Base-by-base conservation (phyloP, 345 rosid genomes). In the Populus euphratica region DNA sequence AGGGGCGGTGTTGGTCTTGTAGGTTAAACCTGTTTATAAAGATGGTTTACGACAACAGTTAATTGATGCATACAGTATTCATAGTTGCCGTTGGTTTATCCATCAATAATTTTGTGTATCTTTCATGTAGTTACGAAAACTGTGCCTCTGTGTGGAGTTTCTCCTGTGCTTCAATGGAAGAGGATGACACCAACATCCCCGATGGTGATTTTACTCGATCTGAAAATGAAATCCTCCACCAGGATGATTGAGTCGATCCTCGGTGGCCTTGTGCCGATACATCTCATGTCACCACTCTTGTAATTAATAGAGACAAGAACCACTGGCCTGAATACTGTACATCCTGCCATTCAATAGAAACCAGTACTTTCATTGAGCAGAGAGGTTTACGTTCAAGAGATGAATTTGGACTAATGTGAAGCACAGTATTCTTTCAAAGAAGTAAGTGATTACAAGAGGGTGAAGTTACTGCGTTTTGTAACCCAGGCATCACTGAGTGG, bases 61-160 rank as follows among this genome's bases (percentile, higher is more conserved):
- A 13, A 47, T 47, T 47, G 52, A 47, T 47, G 52, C 52, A 47
- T 47, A 16, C 52, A 13, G 39, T 38, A 38, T 38, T 38, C 39
- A 38, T 7, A 5, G 39, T 38, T 38, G 39, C 5, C 8, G 39
- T 5, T 4, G 39, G 39, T 38, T 38, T 38, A 38, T 7, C 39
- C 39, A 38, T 38, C 39, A 38, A 38, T 38, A 4, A 0, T 8
- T 21, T 65, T 54, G n/a, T 44, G 47, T 27, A 20, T 67, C 21
- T 73, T 75, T 76, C 41, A 1, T 31, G 79, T 68, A 88, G 90
- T 31, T 73, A 88, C 25, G 94, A 96, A 72, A 96, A 96, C 77
- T 91, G 94, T 29, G 88, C 86, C 9, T 87, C 93, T 33, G 86
- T 96, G 0, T 96, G 98, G 99, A 88, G 90, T 75, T 96, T 93